A percentile compares a stretch with the other conserved stretches of the same genome.
These are phyloP conservation scores for Pythium guiyangense DNA, from an alignment of 352 stramenopile genomes.

Conservation along the genomic window DNA sequence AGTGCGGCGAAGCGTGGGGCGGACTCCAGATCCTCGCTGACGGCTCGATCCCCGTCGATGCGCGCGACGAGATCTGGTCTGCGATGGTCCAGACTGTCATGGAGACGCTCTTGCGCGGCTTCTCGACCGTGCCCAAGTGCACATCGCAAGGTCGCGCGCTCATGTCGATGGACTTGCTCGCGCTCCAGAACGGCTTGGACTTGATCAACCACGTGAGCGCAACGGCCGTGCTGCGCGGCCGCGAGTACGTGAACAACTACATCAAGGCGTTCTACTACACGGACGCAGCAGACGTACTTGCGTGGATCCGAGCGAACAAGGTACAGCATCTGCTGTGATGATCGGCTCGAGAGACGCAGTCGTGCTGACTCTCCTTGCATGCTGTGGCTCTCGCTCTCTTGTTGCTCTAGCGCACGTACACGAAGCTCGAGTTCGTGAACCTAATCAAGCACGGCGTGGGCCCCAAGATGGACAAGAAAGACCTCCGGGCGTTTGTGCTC, in stretches of 20 bases:
- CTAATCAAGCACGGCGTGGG: conserved; percentile 67
- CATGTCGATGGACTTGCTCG: conserved; percentile 96
- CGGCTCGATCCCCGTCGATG: conserved; percentile 57
- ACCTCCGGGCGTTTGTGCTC: conserved; percentile 56
- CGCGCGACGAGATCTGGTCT: conserved; percentile 75
- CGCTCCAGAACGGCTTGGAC: conserved; percentile 80
- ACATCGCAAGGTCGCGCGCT: conserved; percentile 93
- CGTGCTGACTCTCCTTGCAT: conserved; percentile 5
- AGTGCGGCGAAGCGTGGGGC: conserved; percentile 78
- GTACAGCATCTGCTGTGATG: conserved; percentile 16
- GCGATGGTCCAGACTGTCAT: conserved; percentile 84
- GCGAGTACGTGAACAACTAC: conserved; percentile 75
- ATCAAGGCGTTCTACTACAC: conserved; percentile 90
- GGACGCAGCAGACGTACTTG: conserved; percentile 65
- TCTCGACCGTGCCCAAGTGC: conserved; percentile 86
- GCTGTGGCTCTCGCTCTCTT: background rate
- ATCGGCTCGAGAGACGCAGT: background rate
- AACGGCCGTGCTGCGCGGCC: conserved; percentile 35
- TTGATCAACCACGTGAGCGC: conserved; percentile 77
- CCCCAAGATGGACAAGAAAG: conserved; percentile 39
- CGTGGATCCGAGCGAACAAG: conserved; percentile 80
- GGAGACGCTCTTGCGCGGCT: conserved; percentile 89
- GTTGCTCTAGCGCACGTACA: conserved; percentile 33
- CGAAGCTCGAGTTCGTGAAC: conserved; percentile 55
- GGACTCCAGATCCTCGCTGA: conserved; percentile 62